Evolutionary conservation across 2,329 filamentous ascomycete genomes (phyloP), one percentile per base, ranked within the genome.

Genomic region (Immersiporthe knoxdaviesiana): DNA sequence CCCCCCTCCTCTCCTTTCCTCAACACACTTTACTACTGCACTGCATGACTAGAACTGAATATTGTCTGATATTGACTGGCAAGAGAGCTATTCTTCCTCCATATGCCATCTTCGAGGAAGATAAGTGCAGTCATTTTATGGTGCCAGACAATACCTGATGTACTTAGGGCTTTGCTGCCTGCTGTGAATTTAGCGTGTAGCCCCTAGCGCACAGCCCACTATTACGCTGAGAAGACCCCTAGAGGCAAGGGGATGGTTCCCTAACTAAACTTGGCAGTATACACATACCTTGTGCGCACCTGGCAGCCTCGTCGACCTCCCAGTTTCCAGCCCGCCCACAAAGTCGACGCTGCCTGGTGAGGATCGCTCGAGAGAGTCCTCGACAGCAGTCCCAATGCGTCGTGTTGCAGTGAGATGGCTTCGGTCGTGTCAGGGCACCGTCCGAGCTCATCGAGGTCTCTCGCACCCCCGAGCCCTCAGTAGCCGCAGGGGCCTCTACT

Each of bases 331-430:
- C 39, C 41, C 27, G 18, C 41, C 27, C 61, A 30, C 37, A 47
- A n/a, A n/a, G 27, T 30, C 24, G 24, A 56, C 47, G 47, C 50
- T n/a, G 47, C 50, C 16, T 39, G 63, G n/a, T 58, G 63, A 41
- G 32, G 32, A 44, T 58, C 24, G 47, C 30, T 24, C 30, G 24
- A n/a, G 24, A 50, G 35, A 35, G 35, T 47, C 35, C 63, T 56
- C 50, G 10, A 60, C 59, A 54, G 65, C 63, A 72, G 74, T 70
- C 75, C 83, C 83, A 83, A 94, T 94, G 92, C 91, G 91, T 88
- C 91, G 90, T 82, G 90, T 87, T 80, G 87, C 88, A 74, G 81
- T 89, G 73, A 87, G 88, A 84, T 88, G 87, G 76, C 83, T 92
- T 79, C 88, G 91, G 83, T 88, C 89, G 77, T 87, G 88, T 80